These are phyloP conservation scores for Xylaria telfairii DNA, from an alignment of 495 filamentous ascomycete species.

Conservation along the genomic window DNA sequence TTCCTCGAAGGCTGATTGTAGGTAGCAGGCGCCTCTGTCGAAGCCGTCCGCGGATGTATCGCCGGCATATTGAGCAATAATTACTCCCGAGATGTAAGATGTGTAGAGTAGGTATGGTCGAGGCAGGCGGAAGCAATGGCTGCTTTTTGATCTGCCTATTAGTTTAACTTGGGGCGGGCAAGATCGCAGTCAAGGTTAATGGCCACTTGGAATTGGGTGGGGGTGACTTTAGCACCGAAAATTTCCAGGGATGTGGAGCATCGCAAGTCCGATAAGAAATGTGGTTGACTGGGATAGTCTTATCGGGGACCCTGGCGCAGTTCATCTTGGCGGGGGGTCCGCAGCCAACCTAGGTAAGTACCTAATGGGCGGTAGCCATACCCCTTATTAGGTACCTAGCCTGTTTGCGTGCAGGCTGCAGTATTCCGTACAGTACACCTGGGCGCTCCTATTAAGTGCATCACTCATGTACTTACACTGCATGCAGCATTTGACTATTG, in stretches of 20 bases:
- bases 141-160: not conserved
- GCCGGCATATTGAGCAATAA: constrained; percentile 38
- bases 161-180: not conserved
- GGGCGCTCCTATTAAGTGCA: constrained; percentile 11
- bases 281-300: not conserved
- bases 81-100: not conserved
- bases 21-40: constrained; percentile 54
- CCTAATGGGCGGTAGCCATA: too few relatives aligned
- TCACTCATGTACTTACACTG: not conserved
- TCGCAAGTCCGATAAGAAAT: constrained; percentile 7
- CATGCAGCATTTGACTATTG: constrained; percentile 2
- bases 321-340: not conserved
- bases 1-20: constrained; percentile 89
- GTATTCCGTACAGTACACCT: not conserved
- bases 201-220: constrained; percentile 8
- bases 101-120: not conserved
- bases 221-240: constrained; percentile 21
- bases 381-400: too few relatives aligned
- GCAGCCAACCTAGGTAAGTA: too few relatives aligned
- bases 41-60: constrained; percentile 38
- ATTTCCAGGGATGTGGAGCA: not conserved
- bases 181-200: constrained; percentile 8
- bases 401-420: too few relatives aligned
- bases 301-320: not conserved
- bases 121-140: not conserved